Conservation (phyloP, 495 filamentous ascomycete species). For the Penicillium desertorum region DNA sequence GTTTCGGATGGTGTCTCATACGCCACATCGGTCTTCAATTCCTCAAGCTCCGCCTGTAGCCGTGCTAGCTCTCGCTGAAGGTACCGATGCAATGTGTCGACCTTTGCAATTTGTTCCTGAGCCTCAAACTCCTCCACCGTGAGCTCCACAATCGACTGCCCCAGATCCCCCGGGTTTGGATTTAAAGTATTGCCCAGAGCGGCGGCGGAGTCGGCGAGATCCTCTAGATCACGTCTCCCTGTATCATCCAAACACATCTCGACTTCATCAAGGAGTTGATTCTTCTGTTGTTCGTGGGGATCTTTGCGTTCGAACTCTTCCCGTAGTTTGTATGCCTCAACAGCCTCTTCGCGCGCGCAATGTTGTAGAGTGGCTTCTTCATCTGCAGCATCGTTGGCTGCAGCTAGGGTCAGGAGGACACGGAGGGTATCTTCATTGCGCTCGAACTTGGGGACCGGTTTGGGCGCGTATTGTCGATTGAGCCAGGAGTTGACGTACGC, state of each 20-base stretch:
- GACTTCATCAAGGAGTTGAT: conserved; percentile 40
- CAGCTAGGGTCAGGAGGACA: conserved; percentile 70
- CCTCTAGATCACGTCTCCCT: conserved; percentile 37
- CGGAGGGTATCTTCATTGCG: conserved; percentile 81
- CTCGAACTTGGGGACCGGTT: conserved; percentile 67
- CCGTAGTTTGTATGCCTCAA: conserved; percentile 34
- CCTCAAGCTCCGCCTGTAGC: conserved; percentile 38
- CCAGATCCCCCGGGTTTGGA: conserved; percentile 36
- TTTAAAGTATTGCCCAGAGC: conserved; percentile 35
- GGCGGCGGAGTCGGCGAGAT: conserved; percentile 39
- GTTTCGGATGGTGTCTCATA: conserved; percentile 54
- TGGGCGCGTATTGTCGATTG: conserved; percentile 60
- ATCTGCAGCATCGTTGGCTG: conserved; percentile 78
- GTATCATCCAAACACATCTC: conserved; percentile 43
- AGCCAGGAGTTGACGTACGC: conserved; percentile 84
- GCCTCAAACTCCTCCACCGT: conserved; percentile 43
- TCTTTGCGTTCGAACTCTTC: conserved; percentile 32
- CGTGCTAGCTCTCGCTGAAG: conserved; percentile 41
- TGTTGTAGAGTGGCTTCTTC: conserved; percentile 63
- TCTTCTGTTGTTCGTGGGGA: conserved; percentile 34
- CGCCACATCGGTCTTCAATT: conserved; percentile 42
- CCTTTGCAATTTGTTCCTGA: conserved; percentile 46
- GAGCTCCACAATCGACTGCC: conserved; percentile 44
- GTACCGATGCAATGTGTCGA: conserved; percentile 57
- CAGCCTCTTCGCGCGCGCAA: conserved; percentile 41